These are phyloP conservation scores for Cyberlindnera mrakii DNA, from an alignment of 805 yeast genomes.

Conservation along the genomic window DNA sequence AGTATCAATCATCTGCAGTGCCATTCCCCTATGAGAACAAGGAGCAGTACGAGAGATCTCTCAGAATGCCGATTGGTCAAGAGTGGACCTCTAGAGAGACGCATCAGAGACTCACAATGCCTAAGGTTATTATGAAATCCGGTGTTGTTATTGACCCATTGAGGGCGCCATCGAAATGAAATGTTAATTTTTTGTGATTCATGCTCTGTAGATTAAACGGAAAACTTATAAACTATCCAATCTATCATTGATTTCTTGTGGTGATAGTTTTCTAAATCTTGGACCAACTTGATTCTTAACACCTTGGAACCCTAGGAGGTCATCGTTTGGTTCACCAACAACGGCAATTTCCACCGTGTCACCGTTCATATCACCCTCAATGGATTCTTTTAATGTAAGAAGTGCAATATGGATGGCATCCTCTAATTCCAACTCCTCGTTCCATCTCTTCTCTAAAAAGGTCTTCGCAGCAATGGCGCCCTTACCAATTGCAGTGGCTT, in stretches of 20 bases:
- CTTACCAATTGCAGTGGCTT: conserved; percentile 98
- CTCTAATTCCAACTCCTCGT: conserved; percentile 92
- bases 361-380: conserved; percentile 97
- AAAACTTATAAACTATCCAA: conserved; percentile 69
- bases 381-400: conserved; percentile 88
- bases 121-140: conserved; percentile 77
- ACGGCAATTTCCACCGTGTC: conserved; percentile 91
- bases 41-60: conserved; percentile 91
- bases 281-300: conserved; percentile 78
- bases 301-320: conserved; percentile 80
- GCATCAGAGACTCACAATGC: conserved; percentile 84
- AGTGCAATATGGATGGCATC: conserved; percentile 97
- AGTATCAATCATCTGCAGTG: conserved; percentile 83
- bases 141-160: conserved; percentile 90
- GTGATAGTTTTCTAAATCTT: conserved; percentile 72
- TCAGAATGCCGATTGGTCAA: conserved; percentile 94
- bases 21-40: conserved; percentile 92
- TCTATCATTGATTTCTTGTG: conserved; percentile 94
- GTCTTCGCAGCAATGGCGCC: conserved; percentile 96
- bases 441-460: conserved; percentile 96
- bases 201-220: neutral
- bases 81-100: conserved; percentile 91
- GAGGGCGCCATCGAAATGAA: conserved; percentile 69
- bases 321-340: conserved; percentile 77
- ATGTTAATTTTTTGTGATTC: neutral